Base-by-base conservation (phyloP, 768 basidiomycete genomes). In the Gelatoporia subvermispora region DNA sequence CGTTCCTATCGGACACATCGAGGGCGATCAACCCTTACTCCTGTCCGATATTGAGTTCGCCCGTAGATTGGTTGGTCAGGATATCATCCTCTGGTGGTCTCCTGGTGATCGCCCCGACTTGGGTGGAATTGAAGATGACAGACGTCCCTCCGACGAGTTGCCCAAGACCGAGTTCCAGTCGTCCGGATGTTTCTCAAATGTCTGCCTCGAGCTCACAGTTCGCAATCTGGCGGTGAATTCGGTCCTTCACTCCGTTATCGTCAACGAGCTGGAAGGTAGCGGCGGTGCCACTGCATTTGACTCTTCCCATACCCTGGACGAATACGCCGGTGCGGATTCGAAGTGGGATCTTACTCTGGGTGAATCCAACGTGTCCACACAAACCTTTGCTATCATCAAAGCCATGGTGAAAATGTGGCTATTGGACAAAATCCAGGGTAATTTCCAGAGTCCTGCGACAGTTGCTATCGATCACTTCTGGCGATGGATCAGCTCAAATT, bases 21-120 rank as follows among this genome's bases (percentile, higher is more conserved):
- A 93, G 36, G 84, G 87, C 3, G 96, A 99, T 59, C 84, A 89
- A 38, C 85, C 92, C 1, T 71, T 97, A n/a, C 75, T 86, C 57
- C 71, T 95, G 41, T 82, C 93, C 1, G 96, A 99, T 57, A 75
- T 99, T 55, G 86, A 82, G 54, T 96, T 97, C 58, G 90, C 96
- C 2, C 83, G 95, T 5, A 81, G 89, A 36, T 68, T 98, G 45
- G 71, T 85, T 24, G 82, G 85, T 41, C 91, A 97, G 53, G 96
- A 98, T 59, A 82, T 90, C 60, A 74, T 97, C 3, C 72, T 99
- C 3, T 99, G 96, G 96, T 99, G 96, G 96, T 95, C 96, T 8
- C 77, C 86, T 2, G 81, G 85, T 3, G 82, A 90, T 24, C 78
- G 79, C 17, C 94, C 96, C 3, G 96, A 99, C 68, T 75, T 98